These are phyloP conservation scores for Chaetomium globosum DNA, from an alignment of 2,329 filamentous ascomycete genomes.

Conservation along the genomic window DNA sequence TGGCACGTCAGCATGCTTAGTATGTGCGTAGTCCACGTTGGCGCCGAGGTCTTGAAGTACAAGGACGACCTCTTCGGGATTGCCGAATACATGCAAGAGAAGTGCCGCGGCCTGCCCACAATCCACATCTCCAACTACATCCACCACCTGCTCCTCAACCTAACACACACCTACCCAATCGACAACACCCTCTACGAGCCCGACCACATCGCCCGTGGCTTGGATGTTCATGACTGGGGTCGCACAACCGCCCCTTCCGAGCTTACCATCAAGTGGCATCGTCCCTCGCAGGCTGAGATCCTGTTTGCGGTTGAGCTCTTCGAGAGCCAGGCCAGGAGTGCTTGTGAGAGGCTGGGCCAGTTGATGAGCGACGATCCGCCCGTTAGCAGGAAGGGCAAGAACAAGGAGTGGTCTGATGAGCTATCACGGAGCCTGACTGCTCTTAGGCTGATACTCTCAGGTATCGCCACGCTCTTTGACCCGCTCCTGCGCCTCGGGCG, in stretches of 20 bases:
- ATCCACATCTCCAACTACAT: conserved; percentile 98
- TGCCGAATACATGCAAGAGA: conserved; percentile 93
- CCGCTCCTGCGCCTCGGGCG: conserved; percentile 68
- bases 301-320: conserved; percentile 89
- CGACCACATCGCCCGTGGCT: conserved; percentile 67
- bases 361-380: conserved; percentile 81
- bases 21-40: conserved; percentile 97
- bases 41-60: conserved; percentile 84
- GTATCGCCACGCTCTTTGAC: conserved; percentile 87
- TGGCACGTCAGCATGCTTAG: conserved; percentile 98
- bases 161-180: conserved; percentile 90
- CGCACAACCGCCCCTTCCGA: conserved; percentile 72
- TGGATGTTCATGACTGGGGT: conserved; percentile 83
- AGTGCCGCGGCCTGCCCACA: conserved; percentile 88
- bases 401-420: conserved; percentile 99
- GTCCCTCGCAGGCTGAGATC: conserved; percentile 76
- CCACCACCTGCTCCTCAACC: conserved; percentile 90
- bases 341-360: conserved; percentile 71
- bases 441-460: conserved; percentile 84
- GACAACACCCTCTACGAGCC: conserved; percentile 88
- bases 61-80: conserved; percentile 88
- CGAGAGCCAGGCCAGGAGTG: conserved; percentile 76
- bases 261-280: conserved; percentile 88
- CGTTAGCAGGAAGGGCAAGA: conserved; percentile 88
- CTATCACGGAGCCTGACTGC: conserved; percentile 87